These are phyloP conservation scores for Huntiella bhutanensis DNA, from an alignment of 2,329 filamentous ascomycete species.

Conservation along the genomic window DNA sequence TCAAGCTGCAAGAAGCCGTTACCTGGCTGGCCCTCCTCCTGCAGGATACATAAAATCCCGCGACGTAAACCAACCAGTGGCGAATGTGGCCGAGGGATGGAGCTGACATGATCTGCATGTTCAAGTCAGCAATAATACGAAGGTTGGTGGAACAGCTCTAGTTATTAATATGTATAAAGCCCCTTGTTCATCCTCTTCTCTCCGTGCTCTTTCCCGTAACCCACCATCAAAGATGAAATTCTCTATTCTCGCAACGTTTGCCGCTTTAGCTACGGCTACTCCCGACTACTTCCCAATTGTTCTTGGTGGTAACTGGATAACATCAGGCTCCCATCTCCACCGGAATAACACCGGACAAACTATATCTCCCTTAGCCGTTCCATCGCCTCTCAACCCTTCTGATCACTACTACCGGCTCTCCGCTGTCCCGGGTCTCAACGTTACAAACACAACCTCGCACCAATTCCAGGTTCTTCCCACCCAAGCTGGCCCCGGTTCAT, in stretches of 20 bases:
- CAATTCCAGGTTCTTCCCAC: slow-evolving; percentile 9
- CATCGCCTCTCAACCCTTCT: slow-evolving; percentile 3
- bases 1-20: too few species aligned
- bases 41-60: too few species aligned
- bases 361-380: slow-evolving; percentile 7
- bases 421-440: slow-evolving; percentile 3
- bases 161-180: too few species aligned
- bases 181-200: neutral
- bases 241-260: slow-evolving; percentile 1
- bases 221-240: neutral
- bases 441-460: neutral
- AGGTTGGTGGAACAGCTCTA: too few species aligned
- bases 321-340: slow-evolving; percentile 7
- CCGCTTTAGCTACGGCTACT: slow-evolving; percentile 1
- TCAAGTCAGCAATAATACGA: too few species aligned
- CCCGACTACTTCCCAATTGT: slow-evolving; percentile 9
- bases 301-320: slow-evolving; percentile 9
- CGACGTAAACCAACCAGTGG: too few species aligned
- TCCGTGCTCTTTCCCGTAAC: neutral
- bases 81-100: too few species aligned
- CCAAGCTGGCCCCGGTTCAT: slow-evolving; percentile 7
- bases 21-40: too few species aligned
- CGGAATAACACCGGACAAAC: slow-evolving; percentile 8
- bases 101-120: too few species aligned
- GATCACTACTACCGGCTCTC: slow-evolving; percentile 11